Evolutionary conservation across 2,329 filamentous ascomycete species (phyloP).

Genomic region (Cordyceps javanica): DNA sequence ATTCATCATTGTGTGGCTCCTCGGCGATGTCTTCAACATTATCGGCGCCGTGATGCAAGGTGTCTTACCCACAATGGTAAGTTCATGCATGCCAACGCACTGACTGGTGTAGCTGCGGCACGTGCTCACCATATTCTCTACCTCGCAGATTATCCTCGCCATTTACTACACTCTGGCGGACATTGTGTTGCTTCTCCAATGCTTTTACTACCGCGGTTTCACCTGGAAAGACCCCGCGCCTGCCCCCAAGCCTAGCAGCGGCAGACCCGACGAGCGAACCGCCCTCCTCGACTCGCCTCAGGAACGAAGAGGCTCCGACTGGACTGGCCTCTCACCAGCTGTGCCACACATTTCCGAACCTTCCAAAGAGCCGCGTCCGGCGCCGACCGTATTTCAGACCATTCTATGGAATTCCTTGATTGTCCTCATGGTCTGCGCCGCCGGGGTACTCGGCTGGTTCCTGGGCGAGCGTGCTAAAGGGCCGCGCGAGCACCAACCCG

Average conservation of each 20-base stretch:
- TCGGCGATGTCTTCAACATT: constrained; percentile 95
- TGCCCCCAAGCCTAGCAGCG: constrained; percentile 33
- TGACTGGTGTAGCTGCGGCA: neutral
- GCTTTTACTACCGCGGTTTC: constrained; percentile 93
- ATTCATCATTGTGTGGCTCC: constrained; percentile 89
- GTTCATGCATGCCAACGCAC: constrained; percentile 16
- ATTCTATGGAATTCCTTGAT: constrained; percentile 68
- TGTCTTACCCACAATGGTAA: constrained; percentile 85
- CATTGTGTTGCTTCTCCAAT: constrained; percentile 79
- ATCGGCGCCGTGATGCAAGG: constrained; percentile 86
- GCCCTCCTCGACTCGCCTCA: constrained; percentile 38
- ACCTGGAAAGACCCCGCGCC: constrained; percentile 50
- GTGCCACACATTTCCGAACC: constrained; percentile 62
- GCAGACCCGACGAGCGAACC: constrained; percentile 47
- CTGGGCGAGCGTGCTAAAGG: constrained; percentile 41
- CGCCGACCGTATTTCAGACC: constrained; percentile 48
- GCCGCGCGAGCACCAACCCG: constrained; percentile 32
- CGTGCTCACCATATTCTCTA: neutral
- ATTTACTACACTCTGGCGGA: constrained; percentile 92
- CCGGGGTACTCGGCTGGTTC: constrained; percentile 83
- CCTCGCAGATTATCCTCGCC: constrained; percentile 68
- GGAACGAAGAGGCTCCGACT: constrained; percentile 47
- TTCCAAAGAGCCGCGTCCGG: constrained; percentile 38
- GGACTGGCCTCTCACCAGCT: constrained; percentile 68
- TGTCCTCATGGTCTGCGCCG: constrained; percentile 74